A percentile compares a stretch with the other conserved stretches of the same genome.
Evolutionary conservation across 768 basidiomycete species (phyloP).

Genomic region (Russula emetica): DNA sequence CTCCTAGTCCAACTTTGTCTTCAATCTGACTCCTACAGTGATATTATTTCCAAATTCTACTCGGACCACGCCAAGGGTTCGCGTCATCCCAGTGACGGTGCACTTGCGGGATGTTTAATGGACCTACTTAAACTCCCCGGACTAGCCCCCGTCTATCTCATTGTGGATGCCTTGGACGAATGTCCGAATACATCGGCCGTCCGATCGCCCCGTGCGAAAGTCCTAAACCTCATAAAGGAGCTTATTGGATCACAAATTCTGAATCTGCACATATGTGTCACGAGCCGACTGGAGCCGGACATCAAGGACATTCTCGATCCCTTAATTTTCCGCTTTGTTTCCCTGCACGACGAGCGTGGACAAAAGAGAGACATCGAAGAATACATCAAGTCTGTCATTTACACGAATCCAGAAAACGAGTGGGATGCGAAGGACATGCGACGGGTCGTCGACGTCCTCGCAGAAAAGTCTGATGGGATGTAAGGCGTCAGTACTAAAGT

Average conservation of each 20-base stretch:
- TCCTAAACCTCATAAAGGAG: background rate
- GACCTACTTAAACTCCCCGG: background rate
- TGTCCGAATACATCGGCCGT: background rate
- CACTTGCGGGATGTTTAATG: background rate
- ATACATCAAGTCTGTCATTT: no score
- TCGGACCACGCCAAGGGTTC: background rate
- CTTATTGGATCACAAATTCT: background rate
- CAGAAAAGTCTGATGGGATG: no score
- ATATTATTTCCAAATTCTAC: background rate
- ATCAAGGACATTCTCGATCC: background rate
- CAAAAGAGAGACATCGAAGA: background rate
- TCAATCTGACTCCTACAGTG: background rate
- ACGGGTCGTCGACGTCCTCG: no score
- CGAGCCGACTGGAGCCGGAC: background rate
- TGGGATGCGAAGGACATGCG: no score
- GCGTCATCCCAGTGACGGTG: background rate
- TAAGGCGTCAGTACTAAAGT: no score
- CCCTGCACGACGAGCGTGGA: background rate
- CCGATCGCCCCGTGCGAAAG: background rate
- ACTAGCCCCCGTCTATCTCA: background rate
- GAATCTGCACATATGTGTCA: background rate
- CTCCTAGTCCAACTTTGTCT: background rate
- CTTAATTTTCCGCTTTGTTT: background rate
- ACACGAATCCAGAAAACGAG: no score
- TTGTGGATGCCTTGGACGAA: background rate